Percentiles rank a stretch among this genome's conserved stretches.
Evolutionary conservation across 495 filamentous ascomycete genomes (phyloP).

Genomic region (Aspergillus nanangensis): DNA sequence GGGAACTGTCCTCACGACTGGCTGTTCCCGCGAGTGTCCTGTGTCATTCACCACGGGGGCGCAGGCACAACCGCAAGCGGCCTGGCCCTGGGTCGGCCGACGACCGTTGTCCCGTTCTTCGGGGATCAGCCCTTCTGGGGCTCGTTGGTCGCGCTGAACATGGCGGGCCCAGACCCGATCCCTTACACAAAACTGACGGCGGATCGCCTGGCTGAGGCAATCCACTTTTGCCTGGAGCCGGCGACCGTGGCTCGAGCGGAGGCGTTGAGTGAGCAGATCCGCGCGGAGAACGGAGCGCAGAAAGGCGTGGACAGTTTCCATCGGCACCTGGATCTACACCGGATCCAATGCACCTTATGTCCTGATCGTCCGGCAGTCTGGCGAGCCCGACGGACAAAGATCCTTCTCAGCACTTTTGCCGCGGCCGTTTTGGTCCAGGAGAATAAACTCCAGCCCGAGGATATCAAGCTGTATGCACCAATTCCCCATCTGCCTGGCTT

Average conservation of each 20-base stretch:
- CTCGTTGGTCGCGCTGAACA: conserved; percentile 63
- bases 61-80: conserved; percentile 79
- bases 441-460: conserved; percentile 50
- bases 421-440: conserved; percentile 52
- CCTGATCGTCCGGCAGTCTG: conserved; percentile 60
- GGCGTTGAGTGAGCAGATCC: conserved; percentile 57
- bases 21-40: conserved; percentile 71
- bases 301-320: conserved; percentile 45
- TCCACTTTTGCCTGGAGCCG: conserved; percentile 53
- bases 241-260: conserved; percentile 40
- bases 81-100: conserved; percentile 63
- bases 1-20: conserved; percentile 80
- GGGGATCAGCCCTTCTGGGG: conserved; percentile 87
- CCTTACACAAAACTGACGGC: conserved; percentile 63
- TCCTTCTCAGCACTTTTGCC: conserved; percentile 55
- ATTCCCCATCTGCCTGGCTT: background rate
- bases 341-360: conserved; percentile 51
- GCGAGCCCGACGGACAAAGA: conserved; percentile 54
- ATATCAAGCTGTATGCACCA: conserved; percentile 55
- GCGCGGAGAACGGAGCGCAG: conserved; percentile 53
- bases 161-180: conserved; percentile 69
- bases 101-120: conserved; percentile 78
- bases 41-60: conserved; percentile 78
- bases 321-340: conserved; percentile 49
- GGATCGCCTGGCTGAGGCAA: conserved; percentile 57